A percentile compares a stretch with the other conserved stretches of the same genome.
phyloP scores from a whole-genome alignment of 2,329 filamentous ascomycete genomes.

The Fusarium graminum region DNA sequence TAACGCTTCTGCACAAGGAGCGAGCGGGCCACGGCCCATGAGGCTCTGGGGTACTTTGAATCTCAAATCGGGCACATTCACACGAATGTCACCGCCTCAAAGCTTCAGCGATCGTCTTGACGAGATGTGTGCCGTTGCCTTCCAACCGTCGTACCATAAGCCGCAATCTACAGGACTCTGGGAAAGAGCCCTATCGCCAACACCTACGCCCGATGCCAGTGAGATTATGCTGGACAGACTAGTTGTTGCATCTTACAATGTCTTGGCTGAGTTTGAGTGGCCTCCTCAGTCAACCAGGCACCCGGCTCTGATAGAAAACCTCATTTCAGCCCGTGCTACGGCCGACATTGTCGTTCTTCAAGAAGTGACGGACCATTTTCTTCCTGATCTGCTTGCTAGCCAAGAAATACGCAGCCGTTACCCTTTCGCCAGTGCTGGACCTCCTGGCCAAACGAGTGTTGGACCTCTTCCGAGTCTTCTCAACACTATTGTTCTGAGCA shows the following conservation, averaged over 20 bases:
- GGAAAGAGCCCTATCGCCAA: conserved; percentile 11
- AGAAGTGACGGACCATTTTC: conserved; percentile 74
- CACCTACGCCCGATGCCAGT: not conserved
- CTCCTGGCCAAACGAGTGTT: conserved; percentile 64
- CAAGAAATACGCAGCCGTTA: conserved; percentile 62
- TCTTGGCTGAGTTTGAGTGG: conserved; percentile 64
- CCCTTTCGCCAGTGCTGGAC: conserved; percentile 68
- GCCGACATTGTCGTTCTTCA: conserved; percentile 68
- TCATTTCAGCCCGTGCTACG: conserved; percentile 58
- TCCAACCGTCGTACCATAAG: conserved; percentile 33
- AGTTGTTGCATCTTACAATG: conserved; percentile 65
- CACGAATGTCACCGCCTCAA: conserved; percentile 5
- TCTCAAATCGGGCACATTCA: conserved; percentile 42
- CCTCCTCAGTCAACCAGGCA: conserved; percentile 60
- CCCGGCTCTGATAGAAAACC: conserved; percentile 58
- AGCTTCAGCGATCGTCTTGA: conserved; percentile 14
- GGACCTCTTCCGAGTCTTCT: conserved; percentile 70
- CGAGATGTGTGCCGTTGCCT: not conserved
- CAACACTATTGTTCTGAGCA: conserved; percentile 72
- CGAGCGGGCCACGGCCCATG: conserved; percentile 62
- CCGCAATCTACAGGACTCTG: conserved; percentile 3
- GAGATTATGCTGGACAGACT: conserved; percentile 40
- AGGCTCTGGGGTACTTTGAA: conserved; percentile 67
- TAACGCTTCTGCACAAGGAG: conserved; percentile 43
- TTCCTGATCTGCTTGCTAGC: conserved; percentile 66